A percentile compares a stretch with the other conserved stretches of the same genome.
Evolutionary conservation across 257 asterid genomes (phyloP).

Genomic region (Fraxinus quadrangulata): DNA sequence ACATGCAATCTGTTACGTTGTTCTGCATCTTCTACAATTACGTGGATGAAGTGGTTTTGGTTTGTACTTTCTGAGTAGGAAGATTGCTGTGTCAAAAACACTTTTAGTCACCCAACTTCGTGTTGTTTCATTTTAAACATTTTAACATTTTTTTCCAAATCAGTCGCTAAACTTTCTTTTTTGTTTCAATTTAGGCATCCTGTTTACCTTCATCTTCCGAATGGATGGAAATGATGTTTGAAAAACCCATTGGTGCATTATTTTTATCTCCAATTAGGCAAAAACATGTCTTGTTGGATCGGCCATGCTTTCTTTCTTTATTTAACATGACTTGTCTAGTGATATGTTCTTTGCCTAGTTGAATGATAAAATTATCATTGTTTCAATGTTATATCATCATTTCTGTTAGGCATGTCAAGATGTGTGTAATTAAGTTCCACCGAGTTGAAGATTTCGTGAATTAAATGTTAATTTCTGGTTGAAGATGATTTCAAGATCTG

Average conservation of each 20-base stretch:
- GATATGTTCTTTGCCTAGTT: background rate
- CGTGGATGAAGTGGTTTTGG: background rate
- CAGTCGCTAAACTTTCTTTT: too few relatives aligned
- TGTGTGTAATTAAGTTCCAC: background rate
- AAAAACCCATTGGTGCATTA: background rate
- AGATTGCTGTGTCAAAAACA: background rate
- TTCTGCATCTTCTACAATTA: background rate
- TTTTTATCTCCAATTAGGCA: background rate
- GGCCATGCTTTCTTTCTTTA: background rate
- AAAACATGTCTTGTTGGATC: background rate
- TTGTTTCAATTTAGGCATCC: background rate
- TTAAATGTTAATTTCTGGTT: background rate
- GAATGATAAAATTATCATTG: background rate
- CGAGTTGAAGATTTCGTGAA: background rate
- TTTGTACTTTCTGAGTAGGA: background rate
- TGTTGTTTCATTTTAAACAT: background rate
- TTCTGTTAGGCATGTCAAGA: background rate
- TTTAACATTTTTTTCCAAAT: too few relatives aligned
- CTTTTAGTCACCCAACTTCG: background rate
- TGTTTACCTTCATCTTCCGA: background rate
- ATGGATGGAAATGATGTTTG: background rate
- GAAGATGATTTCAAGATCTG: constrained; percentile 1
- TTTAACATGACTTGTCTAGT: background rate
- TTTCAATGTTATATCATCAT: background rate
- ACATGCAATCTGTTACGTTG: background rate